Conservation (phyloP, 2,329 filamentous ascomycete genomes). For the Diaporthe caulivora region DNA sequence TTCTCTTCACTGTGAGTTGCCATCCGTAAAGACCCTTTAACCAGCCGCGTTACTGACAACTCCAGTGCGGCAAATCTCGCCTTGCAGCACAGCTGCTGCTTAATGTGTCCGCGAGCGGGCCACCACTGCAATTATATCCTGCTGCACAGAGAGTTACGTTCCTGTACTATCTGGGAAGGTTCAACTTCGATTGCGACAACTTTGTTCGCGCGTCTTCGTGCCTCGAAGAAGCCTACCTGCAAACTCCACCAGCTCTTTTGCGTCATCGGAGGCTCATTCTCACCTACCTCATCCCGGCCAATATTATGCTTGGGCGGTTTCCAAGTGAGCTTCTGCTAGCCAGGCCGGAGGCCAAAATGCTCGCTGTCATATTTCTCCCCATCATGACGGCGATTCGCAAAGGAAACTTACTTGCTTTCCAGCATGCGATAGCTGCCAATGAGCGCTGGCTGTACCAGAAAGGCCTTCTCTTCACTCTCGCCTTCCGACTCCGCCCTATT, state of each 20-base stretch:
- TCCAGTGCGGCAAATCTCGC: constrained; percentile 81
- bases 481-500: constrained; percentile 82
- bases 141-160: constrained; percentile 91
- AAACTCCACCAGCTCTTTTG: constrained; percentile 71
- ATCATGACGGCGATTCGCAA: constrained; percentile 78
- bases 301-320: constrained; percentile 87
- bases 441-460: constrained; percentile 81
- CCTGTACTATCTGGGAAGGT: constrained; percentile 93
- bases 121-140: constrained; percentile 84
- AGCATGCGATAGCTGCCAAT: constrained; percentile 73
- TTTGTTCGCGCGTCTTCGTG: constrained; percentile 82
- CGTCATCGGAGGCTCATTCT: constrained; percentile 84
- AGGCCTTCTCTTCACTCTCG: constrained; percentile 80
- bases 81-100: constrained; percentile 90
- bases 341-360: constrained; percentile 75
- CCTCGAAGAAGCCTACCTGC: constrained; percentile 83
- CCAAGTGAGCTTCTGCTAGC: constrained; percentile 76
- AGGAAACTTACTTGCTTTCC: constrained; percentile 82
- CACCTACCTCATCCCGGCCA: constrained; percentile 84
- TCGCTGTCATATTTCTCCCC: constrained; percentile 78
- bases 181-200: constrained; percentile 86
- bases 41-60: constrained; percentile 32
- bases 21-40: neutral
- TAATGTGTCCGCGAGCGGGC: constrained; percentile 86
- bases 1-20: constrained; percentile 81